Percentiles rank a stretch among this genome's conserved stretches.
phyloP scores from a whole-genome alignment of 192 early-diverging fungal species.

The Coemansia sp. region DNA sequence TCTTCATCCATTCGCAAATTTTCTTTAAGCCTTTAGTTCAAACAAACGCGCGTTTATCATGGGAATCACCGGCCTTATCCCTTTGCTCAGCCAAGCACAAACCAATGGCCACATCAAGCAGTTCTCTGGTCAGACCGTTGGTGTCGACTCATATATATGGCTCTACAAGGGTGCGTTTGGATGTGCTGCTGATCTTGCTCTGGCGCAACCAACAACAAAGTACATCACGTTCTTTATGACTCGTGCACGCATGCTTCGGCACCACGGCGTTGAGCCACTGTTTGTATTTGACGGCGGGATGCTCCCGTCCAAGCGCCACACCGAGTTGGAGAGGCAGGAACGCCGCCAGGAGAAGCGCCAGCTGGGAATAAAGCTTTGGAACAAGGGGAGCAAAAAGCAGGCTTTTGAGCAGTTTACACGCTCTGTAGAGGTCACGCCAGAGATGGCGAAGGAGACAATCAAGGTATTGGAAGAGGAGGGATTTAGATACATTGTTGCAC shows the following conservation, averaged over 20 bases:
- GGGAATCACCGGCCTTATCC: constrained; percentile 90
- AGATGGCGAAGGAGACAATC: constrained; percentile 79
- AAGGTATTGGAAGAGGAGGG: constrained; percentile 58
- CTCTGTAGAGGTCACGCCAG: constrained; percentile 78
- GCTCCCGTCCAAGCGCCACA: constrained; percentile 79
- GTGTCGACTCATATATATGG: constrained; percentile 95
- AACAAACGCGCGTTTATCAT: constrained; percentile 44
- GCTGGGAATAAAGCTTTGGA: constrained; percentile 57
- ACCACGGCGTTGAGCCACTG: constrained; percentile 69
- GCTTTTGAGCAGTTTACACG: constrained; percentile 73
- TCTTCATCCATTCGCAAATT: neutral
- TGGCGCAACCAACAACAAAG: constrained; percentile 68
- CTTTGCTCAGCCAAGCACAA: constrained; percentile 73
- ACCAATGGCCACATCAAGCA: constrained; percentile 65
- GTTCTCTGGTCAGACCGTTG: constrained; percentile 70
- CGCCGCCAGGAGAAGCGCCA: constrained; percentile 57
- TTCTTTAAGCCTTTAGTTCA: neutral
- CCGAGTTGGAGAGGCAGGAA: constrained; percentile 62
- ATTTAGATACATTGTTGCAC: constrained; percentile 83
- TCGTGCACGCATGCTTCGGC: constrained; percentile 68
- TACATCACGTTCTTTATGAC: constrained; percentile 83
- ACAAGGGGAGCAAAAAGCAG: constrained; percentile 55
- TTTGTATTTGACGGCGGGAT: constrained; percentile 95
- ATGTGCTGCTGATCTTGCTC: constrained; percentile 79
- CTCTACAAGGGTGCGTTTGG: constrained; percentile 84